phyloP scores from a whole-genome alignment of 805 yeast species.

The Candida yuanshanica region DNA sequence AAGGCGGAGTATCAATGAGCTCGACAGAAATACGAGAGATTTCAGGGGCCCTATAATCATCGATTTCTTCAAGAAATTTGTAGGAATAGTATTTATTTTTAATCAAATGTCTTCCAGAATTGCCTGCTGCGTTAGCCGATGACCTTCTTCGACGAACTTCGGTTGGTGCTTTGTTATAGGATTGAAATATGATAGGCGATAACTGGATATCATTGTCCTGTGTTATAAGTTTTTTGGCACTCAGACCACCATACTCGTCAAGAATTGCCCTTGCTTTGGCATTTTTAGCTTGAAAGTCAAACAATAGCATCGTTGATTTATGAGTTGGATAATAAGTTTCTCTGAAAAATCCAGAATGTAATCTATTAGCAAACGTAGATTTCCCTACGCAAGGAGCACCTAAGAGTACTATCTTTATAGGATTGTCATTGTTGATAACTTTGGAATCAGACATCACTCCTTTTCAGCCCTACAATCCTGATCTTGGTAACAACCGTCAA shows the following conservation, averaged over 20 bases:
- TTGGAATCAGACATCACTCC: background rate
- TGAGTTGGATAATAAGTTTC: conserved; percentile 76
- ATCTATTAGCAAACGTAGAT: conserved; percentile 47
- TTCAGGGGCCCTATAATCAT: conserved; percentile 39
- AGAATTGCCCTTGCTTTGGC: conserved; percentile 35
- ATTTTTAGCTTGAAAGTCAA: conserved; percentile 45
- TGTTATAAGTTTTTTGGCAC: conserved; percentile 31
- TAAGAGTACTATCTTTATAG: conserved; percentile 52
- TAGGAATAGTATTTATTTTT: conserved; percentile 18
- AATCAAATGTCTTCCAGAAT: conserved; percentile 9
- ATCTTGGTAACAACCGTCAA: too few species aligned
- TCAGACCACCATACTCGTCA: conserved; percentile 40
- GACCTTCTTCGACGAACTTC: conserved; percentile 7
- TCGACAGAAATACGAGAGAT: conserved; percentile 60
- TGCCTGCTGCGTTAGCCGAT: conserved; percentile 2
- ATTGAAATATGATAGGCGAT: conserved; percentile 34
- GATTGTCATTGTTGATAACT: conserved; percentile 23
- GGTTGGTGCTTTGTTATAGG: conserved; percentile 19
- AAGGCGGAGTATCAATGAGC: conserved; percentile 70
- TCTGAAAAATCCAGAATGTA: conserved; percentile 43
- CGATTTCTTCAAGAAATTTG: conserved; percentile 8
- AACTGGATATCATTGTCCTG: conserved; percentile 25
- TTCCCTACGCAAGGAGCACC: conserved; percentile 61
- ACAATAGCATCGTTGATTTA: conserved; percentile 51
- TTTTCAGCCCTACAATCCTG: too few species aligned